Evolutionary conservation across 805 yeast species (phyloP).

Genomic region (Saturnispora zaruensis): DNA sequence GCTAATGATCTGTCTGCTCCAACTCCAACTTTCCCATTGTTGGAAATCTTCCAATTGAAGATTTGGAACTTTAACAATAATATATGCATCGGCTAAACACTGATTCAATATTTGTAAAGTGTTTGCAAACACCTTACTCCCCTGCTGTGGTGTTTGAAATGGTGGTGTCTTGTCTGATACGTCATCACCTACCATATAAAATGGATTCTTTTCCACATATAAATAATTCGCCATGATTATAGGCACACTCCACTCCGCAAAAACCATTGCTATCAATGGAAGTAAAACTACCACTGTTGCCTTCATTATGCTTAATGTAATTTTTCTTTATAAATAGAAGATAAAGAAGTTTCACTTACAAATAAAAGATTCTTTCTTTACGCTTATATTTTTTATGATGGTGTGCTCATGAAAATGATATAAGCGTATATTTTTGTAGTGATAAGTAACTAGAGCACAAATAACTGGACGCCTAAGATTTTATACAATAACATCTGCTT

Average conservation of each 20-base stretch:
- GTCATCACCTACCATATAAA: conserved; percentile 3
- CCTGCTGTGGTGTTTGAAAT: conserved; percentile 1
- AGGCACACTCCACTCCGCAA: conserved; percentile 6
- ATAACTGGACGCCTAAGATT: too few species aligned
- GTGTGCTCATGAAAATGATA: neutral
- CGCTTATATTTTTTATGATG: neutral
- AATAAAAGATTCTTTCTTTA: neutral
- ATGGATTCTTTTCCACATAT: conserved; percentile 5
- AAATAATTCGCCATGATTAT: conserved; percentile 4
- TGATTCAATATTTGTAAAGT: conserved; percentile 18
- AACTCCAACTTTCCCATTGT: conserved; percentile 35
- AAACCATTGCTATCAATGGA: neutral
- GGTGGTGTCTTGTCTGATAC: conserved; percentile 4
- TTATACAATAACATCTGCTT: conserved; percentile 35
- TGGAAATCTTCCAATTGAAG: conserved; percentile 39
- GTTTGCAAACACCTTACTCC: neutral
- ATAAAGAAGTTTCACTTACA: neutral
- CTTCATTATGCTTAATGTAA: neutral
- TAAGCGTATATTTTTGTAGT: too few species aligned
- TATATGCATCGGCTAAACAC: conserved; percentile 50
- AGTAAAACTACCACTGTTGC: neutral
- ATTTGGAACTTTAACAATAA: conserved; percentile 49
- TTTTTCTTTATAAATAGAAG: neutral
- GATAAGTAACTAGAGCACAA: too few species aligned
- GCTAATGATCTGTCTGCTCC: conserved; percentile 41